Evolutionary conservation across 1,139 yeast genomes (phyloP).

Genomic region (Hemisphaericaspora xylofermentans): DNA sequence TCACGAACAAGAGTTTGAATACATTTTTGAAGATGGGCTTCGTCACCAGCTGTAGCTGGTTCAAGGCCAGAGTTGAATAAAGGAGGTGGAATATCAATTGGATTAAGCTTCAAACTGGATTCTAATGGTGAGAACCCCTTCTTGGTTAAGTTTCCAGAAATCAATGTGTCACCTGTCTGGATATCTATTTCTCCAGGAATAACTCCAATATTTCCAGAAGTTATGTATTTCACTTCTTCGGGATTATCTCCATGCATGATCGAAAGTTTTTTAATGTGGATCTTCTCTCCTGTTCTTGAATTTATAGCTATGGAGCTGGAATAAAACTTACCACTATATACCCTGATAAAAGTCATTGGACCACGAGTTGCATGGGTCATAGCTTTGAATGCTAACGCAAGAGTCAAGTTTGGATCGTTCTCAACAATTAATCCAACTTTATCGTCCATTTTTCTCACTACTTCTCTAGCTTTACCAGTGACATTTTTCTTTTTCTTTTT

Average conservation of each 20-base stretch:
- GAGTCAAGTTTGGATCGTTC: constrained; percentile 55
- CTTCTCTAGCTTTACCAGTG: constrained; percentile 11
- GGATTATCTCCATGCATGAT: constrained; percentile 90
- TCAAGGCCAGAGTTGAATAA: constrained; percentile 85
- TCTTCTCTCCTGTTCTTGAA: constrained; percentile 65
- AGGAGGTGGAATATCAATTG: constrained; percentile 87
- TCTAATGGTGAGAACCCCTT: constrained; percentile 55
- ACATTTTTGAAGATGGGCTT: constrained; percentile 65
- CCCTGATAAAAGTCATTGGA: constrained; percentile 80
- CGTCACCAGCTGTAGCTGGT: constrained; percentile 82
- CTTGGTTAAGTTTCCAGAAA: constrained; percentile 48
- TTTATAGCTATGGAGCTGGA: constrained; percentile 64
- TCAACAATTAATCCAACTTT: constrained; percentile 52
- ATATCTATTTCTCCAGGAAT: constrained; percentile 70
- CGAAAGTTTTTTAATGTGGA: constrained; percentile 65
- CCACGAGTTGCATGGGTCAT: constrained; percentile 84
- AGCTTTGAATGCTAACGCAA: constrained; percentile 92
- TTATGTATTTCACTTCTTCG: constrained; percentile 60
- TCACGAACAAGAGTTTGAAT: constrained; percentile 67
- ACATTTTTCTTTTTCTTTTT: constrained; percentile 9
- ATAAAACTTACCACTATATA: constrained; percentile 75
- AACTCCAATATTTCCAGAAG: constrained; percentile 89
- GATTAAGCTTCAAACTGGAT: constrained; percentile 56
- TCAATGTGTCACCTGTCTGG: constrained; percentile 86
- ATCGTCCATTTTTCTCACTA: constrained; percentile 33